Evolutionary conservation across 169 alveolate species (phyloP).

Genomic region (Plasmodium fragile): DNA sequence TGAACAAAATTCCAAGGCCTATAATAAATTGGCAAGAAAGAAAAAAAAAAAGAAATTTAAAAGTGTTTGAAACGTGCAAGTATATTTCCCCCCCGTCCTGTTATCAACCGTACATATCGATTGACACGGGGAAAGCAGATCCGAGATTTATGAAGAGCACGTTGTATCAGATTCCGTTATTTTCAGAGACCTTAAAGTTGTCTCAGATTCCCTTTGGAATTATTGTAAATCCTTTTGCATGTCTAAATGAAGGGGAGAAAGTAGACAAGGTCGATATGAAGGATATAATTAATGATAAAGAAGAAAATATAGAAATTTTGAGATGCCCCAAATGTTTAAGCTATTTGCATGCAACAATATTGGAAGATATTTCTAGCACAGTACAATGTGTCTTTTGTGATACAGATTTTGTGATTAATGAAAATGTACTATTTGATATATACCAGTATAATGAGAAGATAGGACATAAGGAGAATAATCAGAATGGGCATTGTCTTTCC

Average conservation of each 20-base stretch:
- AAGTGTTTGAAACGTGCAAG: conserved; percentile 67
- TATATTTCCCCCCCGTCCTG: conserved; percentile 69
- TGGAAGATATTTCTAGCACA: conserved; percentile 62
- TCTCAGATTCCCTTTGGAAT: conserved; percentile 82
- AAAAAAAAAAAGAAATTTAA: conserved; percentile 35
- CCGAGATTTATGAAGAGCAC: conserved; percentile 79
- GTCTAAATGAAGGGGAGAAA: conserved; percentile 67
- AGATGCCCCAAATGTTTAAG: conserved; percentile 84
- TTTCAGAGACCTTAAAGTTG: conserved; percentile 78
- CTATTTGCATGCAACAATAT: conserved; percentile 81
- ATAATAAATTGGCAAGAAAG: conserved; percentile 37
- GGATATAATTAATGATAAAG: conserved; percentile 77
- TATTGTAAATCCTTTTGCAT: conserved; percentile 85
- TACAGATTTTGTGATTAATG: conserved; percentile 75
- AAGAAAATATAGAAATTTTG: conserved; percentile 77
- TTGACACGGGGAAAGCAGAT: conserved; percentile 80
- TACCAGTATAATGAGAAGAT: conserved; percentile 64
- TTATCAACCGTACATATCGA: conserved; percentile 68
- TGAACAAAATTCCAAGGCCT: conserved; percentile 71
- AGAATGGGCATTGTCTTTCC: conserved; percentile 19
- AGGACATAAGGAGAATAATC: conserved; percentile 11
- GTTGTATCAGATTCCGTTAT: conserved; percentile 79
- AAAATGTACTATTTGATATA: conserved; percentile 73
- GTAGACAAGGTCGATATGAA: conserved; percentile 80
- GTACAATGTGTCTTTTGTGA: conserved; percentile 82